These are phyloP conservation scores for Trichocomaceae sp. DNA, from an alignment of 2,329 filamentous ascomycete genomes.

Conservation along the genomic window DNA sequence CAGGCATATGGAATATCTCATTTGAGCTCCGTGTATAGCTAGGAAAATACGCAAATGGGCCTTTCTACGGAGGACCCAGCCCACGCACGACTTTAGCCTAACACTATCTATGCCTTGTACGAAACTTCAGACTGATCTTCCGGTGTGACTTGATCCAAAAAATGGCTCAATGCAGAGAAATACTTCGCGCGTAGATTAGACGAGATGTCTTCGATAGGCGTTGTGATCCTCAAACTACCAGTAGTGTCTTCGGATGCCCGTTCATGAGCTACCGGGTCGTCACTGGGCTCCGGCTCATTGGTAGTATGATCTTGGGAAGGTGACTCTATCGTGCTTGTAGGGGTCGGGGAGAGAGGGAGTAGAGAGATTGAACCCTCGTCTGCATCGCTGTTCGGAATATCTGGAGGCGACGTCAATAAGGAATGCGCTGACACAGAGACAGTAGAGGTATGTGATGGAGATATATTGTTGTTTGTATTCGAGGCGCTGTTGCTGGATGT, in stretches of 20 bases:
- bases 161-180: background rate
- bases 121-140: background rate
- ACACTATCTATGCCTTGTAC: background rate
- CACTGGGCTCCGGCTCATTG: background rate
- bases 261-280: background rate
- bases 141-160: background rate
- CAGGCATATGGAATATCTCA: background rate
- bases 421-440: constrained; percentile 6
- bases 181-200: background rate
- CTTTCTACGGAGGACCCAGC: background rate
- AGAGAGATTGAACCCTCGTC: background rate
- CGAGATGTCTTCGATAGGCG: background rate
- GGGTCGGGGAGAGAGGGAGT: background rate
- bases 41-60: too few species aligned
- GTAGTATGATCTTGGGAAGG: background rate
- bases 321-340: background rate
- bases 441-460: background rate
- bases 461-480: background rate
- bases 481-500: background rate
- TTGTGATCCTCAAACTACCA: background rate
- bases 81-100: too few species aligned
- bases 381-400: background rate
- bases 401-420: constrained; percentile 2
- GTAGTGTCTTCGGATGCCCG: background rate
- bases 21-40: background rate